These are phyloP conservation scores for Cryptosporidium muris DNA, from an alignment of 169 alveolate species.

Conservation along the genomic window DNA sequence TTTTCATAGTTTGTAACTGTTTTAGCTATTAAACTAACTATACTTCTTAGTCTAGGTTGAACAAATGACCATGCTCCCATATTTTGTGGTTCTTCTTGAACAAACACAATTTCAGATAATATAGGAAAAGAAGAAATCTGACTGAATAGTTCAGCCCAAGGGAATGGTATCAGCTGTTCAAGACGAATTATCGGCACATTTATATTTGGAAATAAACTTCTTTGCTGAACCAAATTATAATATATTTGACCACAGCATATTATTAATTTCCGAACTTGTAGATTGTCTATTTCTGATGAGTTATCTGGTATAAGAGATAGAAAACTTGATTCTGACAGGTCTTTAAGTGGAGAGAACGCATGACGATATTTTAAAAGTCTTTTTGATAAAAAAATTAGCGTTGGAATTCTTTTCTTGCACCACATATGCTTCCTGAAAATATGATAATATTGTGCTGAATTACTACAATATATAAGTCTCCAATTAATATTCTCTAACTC, in stretches of 20 bases:
- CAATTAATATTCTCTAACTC: background rate
- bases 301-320: no score
- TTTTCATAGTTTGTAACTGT: no score
- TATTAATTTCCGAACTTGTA: no score
- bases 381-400: no score
- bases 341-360: no score
- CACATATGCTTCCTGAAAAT: background rate
- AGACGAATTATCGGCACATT: slow-evolving; percentile 84
- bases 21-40: background rate
- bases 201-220: slow-evolving; percentile 44
- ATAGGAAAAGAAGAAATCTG: slow-evolving; percentile 78
- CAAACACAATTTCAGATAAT: slow-evolving; percentile 84
- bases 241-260: no score
- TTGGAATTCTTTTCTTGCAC: no score
- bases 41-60: slow-evolving; percentile 55
- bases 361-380: no score
- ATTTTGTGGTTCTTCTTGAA: slow-evolving; percentile 92
- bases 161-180: slow-evolving; percentile 92
- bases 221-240: slow-evolving; percentile 75
- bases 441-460: background rate
- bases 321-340: no score
- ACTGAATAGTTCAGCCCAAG: slow-evolving; percentile 79
- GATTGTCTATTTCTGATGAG: no score
- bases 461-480: background rate
- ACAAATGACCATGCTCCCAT: slow-evolving; percentile 87